phyloP scores from a whole-genome alignment of 1,284 basidiomycete species.

The Tilletia horrida region DNA sequence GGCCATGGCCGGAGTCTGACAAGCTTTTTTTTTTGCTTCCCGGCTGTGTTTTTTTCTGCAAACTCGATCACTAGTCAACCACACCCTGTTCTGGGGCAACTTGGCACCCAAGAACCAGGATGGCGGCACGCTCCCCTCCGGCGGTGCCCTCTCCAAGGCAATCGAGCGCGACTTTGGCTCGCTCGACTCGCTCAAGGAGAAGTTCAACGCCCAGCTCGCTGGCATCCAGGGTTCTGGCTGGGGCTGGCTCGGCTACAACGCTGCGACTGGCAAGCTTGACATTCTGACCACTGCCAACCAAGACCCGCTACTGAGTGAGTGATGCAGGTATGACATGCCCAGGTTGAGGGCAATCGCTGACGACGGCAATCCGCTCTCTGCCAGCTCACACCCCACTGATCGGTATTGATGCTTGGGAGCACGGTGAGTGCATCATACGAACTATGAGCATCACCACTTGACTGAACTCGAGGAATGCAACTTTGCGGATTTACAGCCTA shows the following conservation, averaged over 20 bases:
- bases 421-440: constrained; percentile 40
- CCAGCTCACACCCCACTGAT: constrained; percentile 48
- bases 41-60: no score
- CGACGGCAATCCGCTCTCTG: background rate
- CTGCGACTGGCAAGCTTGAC: constrained; percentile 41
- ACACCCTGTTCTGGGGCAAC: constrained; percentile 54
- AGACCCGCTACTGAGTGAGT: constrained; percentile 49
- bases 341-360: no score
- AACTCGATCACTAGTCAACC: constrained; percentile 50
- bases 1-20: background rate
- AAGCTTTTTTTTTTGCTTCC: background rate
- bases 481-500: background rate
- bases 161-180: constrained; percentile 53
- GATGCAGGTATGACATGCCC: no score
- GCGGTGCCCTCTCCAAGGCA: constrained; percentile 44
- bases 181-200: constrained; percentile 44
- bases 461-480: no score
- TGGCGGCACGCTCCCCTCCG: constrained; percentile 43
- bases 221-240: constrained; percentile 53
- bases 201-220: constrained; percentile 38
- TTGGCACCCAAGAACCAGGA: constrained; percentile 46
- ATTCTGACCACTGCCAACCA: constrained; percentile 53
- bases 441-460: constrained; percentile 21
- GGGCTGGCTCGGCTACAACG: constrained; percentile 52
- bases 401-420: constrained; percentile 54